Percentiles rank a stretch among this genome's conserved stretches.
These are phyloP conservation scores for Veloporphyrellus conicus DNA, from an alignment of 1,284 basidiomycete genomes.

Conservation along the genomic window DNA sequence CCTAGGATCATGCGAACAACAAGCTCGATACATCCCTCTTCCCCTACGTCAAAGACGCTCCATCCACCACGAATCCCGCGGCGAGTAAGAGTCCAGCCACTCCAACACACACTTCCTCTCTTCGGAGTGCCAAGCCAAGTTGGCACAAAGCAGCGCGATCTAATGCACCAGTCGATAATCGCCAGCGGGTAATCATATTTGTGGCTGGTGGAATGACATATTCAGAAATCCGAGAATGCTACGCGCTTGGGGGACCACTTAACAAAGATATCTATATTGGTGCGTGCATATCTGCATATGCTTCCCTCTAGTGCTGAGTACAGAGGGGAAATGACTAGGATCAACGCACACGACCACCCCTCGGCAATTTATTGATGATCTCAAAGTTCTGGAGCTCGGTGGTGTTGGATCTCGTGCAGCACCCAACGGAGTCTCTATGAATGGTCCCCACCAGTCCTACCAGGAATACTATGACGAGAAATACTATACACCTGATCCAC, in stretches of 20 bases:
- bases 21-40: slow-evolving; percentile 78
- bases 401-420: slow-evolving; percentile 69
- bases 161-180: slow-evolving; percentile 51
- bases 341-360: slow-evolving; percentile 89
- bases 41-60: slow-evolving; percentile 89
- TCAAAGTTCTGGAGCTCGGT: slow-evolving; percentile 78
- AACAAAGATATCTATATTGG: slow-evolving; percentile 92
- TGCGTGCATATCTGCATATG: slow-evolving; percentile 30
- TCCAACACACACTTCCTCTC: slow-evolving; percentile 60
- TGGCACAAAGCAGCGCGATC: slow-evolving; percentile 75
- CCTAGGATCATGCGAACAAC: slow-evolving; percentile 75
- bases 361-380: slow-evolving; percentile 77
- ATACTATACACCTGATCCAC: slow-evolving; percentile 64
- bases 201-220: slow-evolving; percentile 96
- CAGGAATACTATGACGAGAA: slow-evolving; percentile 77
- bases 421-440: slow-evolving; percentile 65
- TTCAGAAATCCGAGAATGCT: slow-evolving; percentile 88
- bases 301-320: slow-evolving; percentile 4
- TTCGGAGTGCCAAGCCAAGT: slow-evolving; percentile 79
- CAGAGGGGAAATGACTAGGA: slow-evolving; percentile 46
- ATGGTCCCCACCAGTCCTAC: slow-evolving; percentile 47
- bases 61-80: slow-evolving; percentile 48
- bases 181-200: slow-evolving; percentile 87
- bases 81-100: slow-evolving; percentile 42
- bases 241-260: slow-evolving; percentile 69